Conservation (phyloP, 164 flowering plant species). For the Santalum album region DNA sequence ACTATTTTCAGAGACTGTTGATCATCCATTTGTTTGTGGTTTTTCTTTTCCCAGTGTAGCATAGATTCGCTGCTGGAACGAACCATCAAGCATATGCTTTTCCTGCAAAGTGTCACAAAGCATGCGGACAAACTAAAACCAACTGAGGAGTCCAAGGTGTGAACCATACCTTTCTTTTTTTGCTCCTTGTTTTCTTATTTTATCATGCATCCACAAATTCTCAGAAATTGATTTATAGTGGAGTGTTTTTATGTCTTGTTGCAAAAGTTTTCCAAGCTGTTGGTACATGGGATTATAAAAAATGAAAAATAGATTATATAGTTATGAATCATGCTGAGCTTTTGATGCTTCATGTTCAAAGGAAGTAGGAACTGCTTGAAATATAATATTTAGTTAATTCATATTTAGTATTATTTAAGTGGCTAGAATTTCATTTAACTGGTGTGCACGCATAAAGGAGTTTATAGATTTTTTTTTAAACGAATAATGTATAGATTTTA, state of each 20-base stretch:
- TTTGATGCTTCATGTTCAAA: too few relatives aligned
- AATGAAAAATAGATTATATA: too few relatives aligned
- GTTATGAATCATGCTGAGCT: too few relatives aligned
- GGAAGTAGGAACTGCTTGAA: too few relatives aligned
- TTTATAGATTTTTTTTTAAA: neutral
- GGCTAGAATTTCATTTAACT: too few relatives aligned
- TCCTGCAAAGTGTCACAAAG: slow-evolving; percentile 95
- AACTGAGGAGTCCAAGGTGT: slow-evolving; percentile 75
- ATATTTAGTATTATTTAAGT: too few relatives aligned
- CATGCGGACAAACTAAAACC: slow-evolving; percentile 90
- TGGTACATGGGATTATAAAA: too few relatives aligned
- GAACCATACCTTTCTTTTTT: neutral
- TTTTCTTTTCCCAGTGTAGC: slow-evolving; percentile 71
- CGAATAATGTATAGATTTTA: neutral
- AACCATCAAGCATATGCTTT: slow-evolving; percentile 97
- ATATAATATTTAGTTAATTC: too few relatives aligned
- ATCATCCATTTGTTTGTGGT: neutral
- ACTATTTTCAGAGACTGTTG: slow-evolving; percentile 3
- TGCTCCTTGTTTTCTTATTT: too few relatives aligned
- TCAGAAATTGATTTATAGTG: neutral
- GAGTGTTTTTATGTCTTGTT: neutral
- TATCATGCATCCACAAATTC: too few relatives aligned
- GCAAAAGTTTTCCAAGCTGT: neutral
- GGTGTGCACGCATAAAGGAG: too few relatives aligned
- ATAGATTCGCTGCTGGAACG: slow-evolving; percentile 91